Percentiles rank a stretch among this genome's conserved stretches.
Conservation (phyloP, 208 protist species). For the Trypanosomatidae sp. region DNA sequence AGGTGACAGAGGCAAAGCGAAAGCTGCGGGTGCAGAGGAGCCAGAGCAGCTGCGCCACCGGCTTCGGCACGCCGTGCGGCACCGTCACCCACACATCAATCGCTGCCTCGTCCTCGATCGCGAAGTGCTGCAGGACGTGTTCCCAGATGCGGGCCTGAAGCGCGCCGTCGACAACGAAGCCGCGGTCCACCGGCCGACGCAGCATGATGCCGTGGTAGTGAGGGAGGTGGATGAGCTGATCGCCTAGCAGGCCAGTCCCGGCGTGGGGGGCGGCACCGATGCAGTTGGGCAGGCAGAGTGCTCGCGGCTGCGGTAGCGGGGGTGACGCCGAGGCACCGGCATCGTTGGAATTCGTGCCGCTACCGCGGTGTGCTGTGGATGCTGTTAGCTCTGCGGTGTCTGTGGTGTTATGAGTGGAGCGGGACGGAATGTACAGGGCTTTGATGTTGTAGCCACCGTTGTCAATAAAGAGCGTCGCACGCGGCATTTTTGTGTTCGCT, state of each 20-base stretch:
- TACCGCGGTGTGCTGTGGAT: not conserved
- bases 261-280: conserved; percentile 61
- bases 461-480: conserved; percentile 64
- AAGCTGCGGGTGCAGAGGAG: conserved; percentile 60
- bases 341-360: not conserved
- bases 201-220: conserved; percentile 84
- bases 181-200: conserved; percentile 70
- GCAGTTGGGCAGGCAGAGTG: too few species aligned
- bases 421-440: conserved; percentile 53
- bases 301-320: too few species aligned
- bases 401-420: too few species aligned
- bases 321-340: conserved; percentile 31
- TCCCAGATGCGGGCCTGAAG: conserved; percentile 82
- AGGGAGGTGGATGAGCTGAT: conserved; percentile 54
- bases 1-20: conserved; percentile 60
- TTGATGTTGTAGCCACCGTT: conserved; percentile 81
- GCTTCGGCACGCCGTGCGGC: conserved; percentile 57
- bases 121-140: conserved; percentile 67
- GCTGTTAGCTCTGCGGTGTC: too few species aligned
- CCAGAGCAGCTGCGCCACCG: conserved; percentile 46
- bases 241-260: conserved; percentile 69
- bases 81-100: conserved; percentile 75
- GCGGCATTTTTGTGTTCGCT: too few species aligned
- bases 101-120: conserved; percentile 52
- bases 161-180: conserved; percentile 67